Evolutionary conservation across 331 rosid species (phyloP).

Genomic region (Quercus tomentella): DNA sequence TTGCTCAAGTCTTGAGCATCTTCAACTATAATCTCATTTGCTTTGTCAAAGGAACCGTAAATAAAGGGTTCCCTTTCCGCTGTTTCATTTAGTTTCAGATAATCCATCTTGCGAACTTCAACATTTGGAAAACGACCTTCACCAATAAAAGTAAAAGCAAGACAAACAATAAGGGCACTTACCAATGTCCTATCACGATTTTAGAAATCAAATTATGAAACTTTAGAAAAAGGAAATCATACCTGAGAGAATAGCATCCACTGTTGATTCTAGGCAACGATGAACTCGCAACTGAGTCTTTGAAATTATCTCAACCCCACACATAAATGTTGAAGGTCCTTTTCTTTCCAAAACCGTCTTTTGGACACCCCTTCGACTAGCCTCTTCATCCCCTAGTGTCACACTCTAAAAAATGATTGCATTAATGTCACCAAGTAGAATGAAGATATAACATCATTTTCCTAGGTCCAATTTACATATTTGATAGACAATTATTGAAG

Average conservation of each 20-base stretch:
- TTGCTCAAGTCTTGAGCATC: constrained; percentile 28
- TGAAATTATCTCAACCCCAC: constrained; percentile 92
- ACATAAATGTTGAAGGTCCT: constrained; percentile 86
- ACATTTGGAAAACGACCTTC: constrained; percentile 73
- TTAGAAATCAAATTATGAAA: constrained; percentile 6
- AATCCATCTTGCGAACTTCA: constrained; percentile 72
- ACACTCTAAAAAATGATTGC: constrained; percentile 61
- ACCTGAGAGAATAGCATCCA: constrained; percentile 88
- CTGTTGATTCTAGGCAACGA: constrained; percentile 79
- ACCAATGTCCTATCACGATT: constrained; percentile 5
- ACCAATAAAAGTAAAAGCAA: constrained; percentile 15
- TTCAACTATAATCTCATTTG: constrained; percentile 36
- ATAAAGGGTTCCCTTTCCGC: constrained; percentile 26
- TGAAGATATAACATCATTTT: constrained; percentile 6
- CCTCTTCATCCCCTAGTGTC: constrained; percentile 97
- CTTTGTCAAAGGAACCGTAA: constrained; percentile 30
- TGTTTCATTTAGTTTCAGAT: constrained; percentile 41
- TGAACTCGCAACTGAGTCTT: constrained; percentile 84
- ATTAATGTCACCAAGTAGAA: constrained; percentile 21
- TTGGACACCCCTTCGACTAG: constrained; percentile 86
- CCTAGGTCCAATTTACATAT: not conserved
- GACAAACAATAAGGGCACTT: constrained; percentile 3
- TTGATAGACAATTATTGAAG: not conserved
- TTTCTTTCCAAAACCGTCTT: constrained; percentile 95
- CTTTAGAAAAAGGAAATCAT: not conserved